These are phyloP conservation scores for Nematocida parisii DNA, from an alignment of 371 early-diverging fungal species.

Conservation along the genomic window DNA sequence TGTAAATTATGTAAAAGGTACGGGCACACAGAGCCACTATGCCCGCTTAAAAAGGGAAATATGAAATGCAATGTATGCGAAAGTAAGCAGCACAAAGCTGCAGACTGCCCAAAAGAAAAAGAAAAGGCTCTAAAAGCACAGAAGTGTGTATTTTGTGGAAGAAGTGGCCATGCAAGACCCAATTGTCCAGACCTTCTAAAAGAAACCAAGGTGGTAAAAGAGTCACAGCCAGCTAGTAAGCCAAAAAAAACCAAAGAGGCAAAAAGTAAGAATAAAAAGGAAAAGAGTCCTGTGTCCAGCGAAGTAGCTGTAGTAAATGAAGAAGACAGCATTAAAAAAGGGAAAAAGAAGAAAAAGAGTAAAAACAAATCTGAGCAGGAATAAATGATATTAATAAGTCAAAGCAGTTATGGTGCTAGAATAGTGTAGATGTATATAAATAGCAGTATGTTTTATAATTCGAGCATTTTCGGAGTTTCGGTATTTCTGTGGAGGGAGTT, in stretches of 20 bases:
- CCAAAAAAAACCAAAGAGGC: neutral
- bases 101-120: slow-evolving; percentile 7
- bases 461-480: too few relatives aligned
- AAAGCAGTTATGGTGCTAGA: too few relatives aligned
- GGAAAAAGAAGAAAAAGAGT: slow-evolving; percentile 21
- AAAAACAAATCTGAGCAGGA: neutral
- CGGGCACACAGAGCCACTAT: slow-evolving; percentile 28
- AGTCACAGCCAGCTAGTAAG: neutral
- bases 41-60: neutral
- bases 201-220: neutral
- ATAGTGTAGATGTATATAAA: too few relatives aligned
- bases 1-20: slow-evolving; percentile 36
- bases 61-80: slow-evolving; percentile 16
- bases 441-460: too few relatives aligned
- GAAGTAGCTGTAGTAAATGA: neutral
- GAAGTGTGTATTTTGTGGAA: slow-evolving; percentile 23
- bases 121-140: neutral
- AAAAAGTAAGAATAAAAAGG: neutral
- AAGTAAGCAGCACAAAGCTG: neutral
- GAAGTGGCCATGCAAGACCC: neutral
- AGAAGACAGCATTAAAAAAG: slow-evolving; percentile 33
- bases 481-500: too few relatives aligned
- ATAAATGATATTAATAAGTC: neutral
- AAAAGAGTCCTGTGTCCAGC: neutral
- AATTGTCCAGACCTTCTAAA: neutral